A percentile compares a stretch with the other conserved stretches of the same genome.
Conservation (phyloP, 108 stramenopile species). For the Discostella stelligeroides region DNA sequence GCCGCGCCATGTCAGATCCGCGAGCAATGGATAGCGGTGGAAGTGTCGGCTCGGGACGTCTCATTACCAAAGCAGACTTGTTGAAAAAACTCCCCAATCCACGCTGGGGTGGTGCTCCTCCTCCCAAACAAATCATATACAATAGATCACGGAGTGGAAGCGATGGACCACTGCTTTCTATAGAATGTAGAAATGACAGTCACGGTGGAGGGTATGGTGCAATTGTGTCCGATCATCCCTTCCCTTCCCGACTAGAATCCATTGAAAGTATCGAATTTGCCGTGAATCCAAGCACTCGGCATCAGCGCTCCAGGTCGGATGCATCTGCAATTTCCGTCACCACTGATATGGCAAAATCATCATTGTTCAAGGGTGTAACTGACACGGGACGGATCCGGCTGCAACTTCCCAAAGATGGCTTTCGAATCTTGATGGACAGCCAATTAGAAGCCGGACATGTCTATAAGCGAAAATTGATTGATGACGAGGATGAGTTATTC, state of each 20-base stretch:
- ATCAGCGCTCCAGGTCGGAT: constrained; percentile 34
- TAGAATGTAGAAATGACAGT: not conserved
- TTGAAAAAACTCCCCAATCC: constrained; percentile 47
- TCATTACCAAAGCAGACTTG: constrained; percentile 39
- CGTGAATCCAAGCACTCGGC: constrained; percentile 10
- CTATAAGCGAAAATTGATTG: constrained; percentile 49
- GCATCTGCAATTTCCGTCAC: constrained; percentile 27
- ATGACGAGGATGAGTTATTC: constrained; percentile 42
- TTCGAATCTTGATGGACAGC: constrained; percentile 63
- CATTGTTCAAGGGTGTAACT: constrained; percentile 64
- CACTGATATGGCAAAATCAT: constrained; percentile 66
- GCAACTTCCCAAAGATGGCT: constrained; percentile 65
- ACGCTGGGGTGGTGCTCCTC: constrained; percentile 29
- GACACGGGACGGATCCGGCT: constrained; percentile 57
- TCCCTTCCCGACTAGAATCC: not conserved
- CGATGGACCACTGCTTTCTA: constrained; percentile 11
- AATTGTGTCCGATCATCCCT: not conserved
- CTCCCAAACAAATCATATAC: constrained; percentile 37
- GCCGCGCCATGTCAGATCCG: constrained; percentile 43
- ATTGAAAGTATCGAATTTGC: constrained; percentile 14
- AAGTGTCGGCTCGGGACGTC: constrained; percentile 4
- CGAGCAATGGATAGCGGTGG: constrained; percentile 1
- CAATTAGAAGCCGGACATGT: constrained; percentile 41
- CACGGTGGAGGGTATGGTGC: constrained; percentile 5
- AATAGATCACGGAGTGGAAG: constrained; percentile 18